phyloP scores from a whole-genome alignment of 306 rosid species.

The Mucuna pruriens region DNA sequence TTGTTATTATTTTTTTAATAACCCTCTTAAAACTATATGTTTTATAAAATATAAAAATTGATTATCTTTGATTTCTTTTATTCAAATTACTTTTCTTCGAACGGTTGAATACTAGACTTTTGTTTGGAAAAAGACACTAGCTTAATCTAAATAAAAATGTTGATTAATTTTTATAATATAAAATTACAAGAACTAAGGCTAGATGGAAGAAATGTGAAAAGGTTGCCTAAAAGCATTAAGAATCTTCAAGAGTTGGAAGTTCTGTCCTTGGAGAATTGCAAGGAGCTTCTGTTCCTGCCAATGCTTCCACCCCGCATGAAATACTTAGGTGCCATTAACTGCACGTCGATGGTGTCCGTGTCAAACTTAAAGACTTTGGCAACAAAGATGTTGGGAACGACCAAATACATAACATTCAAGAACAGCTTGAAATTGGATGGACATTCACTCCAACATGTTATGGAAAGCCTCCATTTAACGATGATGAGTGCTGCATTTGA shows the following conservation, averaged over 20 bases:
- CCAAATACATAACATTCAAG: not conserved
- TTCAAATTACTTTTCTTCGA: not conserved
- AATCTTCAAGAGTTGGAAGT: not conserved
- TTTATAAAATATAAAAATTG: not conserved
- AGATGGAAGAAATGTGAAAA: slow-evolving; percentile 6
- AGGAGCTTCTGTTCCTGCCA: slow-evolving; percentile 1
- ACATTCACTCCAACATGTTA: not conserved
- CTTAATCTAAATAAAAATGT: no score
- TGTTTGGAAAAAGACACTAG: no score
- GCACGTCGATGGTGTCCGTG: slow-evolving; percentile 27
- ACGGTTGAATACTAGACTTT: no score
- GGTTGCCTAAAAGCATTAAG: slow-evolving; percentile 11
- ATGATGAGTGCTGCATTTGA: not conserved
- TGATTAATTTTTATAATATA: no score
- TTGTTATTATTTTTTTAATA: not conserved
- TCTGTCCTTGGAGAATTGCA: not conserved
- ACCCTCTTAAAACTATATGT: not conserved
- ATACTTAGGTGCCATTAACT: slow-evolving; percentile 24
- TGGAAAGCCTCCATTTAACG: not conserved
- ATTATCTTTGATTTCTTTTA: not conserved
- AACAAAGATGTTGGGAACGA: not conserved
- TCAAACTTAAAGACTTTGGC: not conserved
- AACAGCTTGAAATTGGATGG: not conserved
- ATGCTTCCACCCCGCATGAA: slow-evolving; percentile 31
- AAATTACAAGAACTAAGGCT: not conserved